phyloP scores from a whole-genome alignment of 345 rosid species.

The Euphorbia tirucalli region DNA sequence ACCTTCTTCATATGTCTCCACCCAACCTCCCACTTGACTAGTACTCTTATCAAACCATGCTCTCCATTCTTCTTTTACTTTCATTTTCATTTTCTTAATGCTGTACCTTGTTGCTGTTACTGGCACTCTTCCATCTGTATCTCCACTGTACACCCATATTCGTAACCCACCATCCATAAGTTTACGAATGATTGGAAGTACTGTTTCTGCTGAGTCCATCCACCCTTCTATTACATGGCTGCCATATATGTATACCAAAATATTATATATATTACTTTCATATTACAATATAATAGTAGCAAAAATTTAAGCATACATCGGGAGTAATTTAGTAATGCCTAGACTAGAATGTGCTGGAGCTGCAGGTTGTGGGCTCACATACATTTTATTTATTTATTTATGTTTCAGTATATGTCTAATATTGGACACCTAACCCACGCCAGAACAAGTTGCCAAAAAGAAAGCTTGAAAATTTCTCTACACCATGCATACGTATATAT shows the following conservation, averaged over 20 bases:
- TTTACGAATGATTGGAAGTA: conserved; percentile 58
- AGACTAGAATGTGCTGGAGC: no score
- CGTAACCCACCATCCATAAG: conserved; percentile 55
- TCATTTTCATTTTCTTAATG: conserved; percentile 50
- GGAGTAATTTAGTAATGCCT: no score
- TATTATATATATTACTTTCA: no score
- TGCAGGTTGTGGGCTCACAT: no score
- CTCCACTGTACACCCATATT: conserved; percentile 84
- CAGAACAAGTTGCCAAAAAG: no score
- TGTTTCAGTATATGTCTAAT: no score
- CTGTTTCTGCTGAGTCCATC: conserved; percentile 47
- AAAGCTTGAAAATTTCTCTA: no score
- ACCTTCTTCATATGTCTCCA: conserved; percentile 51
- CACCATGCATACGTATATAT: no score
- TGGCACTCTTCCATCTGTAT: conserved; percentile 83
- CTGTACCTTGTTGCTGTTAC: conserved; percentile 73
- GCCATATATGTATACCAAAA: background rate
- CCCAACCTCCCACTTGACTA: conserved; percentile 87
- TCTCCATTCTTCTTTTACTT: conserved; percentile 54
- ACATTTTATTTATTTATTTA: no score
- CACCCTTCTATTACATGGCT: conserved; percentile 41
- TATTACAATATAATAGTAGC: no score
- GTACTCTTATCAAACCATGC: conserved; percentile 63
- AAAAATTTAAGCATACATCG: no score
- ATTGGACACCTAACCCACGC: no score